Evolutionary conservation across 306 rosid genomes (phyloP).

Genomic region (Cucurbita maxima): DNA sequence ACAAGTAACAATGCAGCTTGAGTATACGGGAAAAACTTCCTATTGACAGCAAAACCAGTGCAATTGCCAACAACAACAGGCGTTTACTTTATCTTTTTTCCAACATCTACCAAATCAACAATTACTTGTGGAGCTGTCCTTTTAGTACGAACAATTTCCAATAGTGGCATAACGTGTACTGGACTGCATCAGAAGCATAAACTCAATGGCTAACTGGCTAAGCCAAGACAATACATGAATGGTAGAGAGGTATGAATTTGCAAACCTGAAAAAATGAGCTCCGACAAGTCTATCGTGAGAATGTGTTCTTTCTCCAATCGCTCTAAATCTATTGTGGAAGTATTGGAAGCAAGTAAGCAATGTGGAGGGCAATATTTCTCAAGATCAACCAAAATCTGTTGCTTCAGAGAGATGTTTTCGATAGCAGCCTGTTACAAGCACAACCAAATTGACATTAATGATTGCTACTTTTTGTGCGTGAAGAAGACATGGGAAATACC

Average conservation of each 20-base stretch:
- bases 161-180: slow-evolving; percentile 91
- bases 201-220: neutral
- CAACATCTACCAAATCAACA: slow-evolving; percentile 73
- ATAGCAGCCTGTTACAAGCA: slow-evolving; percentile 72
- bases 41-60: slow-evolving; percentile 94
- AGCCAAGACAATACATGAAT: neutral
- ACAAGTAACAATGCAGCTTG: slow-evolving; percentile 72
- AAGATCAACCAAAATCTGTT: slow-evolving; percentile 79
- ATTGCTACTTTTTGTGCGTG: neutral
- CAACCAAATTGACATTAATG: neutral
- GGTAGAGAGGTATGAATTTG: neutral
- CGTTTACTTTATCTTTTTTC: slow-evolving; percentile 73
- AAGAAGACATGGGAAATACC: slow-evolving; percentile 23
- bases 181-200: slow-evolving; percentile 54
- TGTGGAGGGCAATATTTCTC: slow-evolving; percentile 79
- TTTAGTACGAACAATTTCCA: slow-evolving; percentile 82
- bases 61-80: slow-evolving; percentile 97
- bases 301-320: slow-evolving; percentile 68
- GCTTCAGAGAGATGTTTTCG: slow-evolving; percentile 82
- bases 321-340: slow-evolving; percentile 92
- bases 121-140: slow-evolving; percentile 71
- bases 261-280: slow-evolving; percentile 93
- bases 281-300: slow-evolving; percentile 78
- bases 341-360: slow-evolving; percentile 89
- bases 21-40: slow-evolving; percentile 85